A percentile compares a stretch with the other conserved stretches of the same genome.
These are phyloP conservation scores for Coccomyxa sp. DNA, from an alignment of 139 green algal genomes.

Conservation along the genomic window DNA sequence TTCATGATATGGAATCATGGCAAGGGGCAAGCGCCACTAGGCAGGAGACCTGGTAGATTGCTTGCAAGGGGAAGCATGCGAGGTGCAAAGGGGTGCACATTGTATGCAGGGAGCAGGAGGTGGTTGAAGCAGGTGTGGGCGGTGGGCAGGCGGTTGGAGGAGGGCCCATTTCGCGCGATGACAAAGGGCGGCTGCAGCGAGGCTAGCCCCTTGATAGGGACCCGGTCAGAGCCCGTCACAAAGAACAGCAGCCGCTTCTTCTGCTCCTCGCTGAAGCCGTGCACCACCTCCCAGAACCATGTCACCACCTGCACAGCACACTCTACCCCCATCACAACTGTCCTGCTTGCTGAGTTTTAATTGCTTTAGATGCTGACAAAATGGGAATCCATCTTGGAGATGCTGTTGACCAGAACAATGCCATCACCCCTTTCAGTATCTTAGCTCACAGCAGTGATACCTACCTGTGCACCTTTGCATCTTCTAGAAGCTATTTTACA, in stretches of 20 bases:
- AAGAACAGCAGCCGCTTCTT: conserved; percentile 57
- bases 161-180: conserved; percentile 30
- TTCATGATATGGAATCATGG: too few relatives aligned
- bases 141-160: conserved; percentile 66
- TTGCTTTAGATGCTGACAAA: too few relatives aligned
- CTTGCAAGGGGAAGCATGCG: too few relatives aligned
- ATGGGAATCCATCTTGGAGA: too few relatives aligned
- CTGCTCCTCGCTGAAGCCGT: conserved; percentile 5
- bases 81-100: not conserved
- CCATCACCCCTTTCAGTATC: too few relatives aligned
- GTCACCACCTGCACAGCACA: conserved; percentile 31
- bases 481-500: too few relatives aligned
- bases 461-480: too few relatives aligned
- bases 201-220: conserved; percentile 66
- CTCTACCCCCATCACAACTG: not conserved
- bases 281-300: conserved; percentile 76
- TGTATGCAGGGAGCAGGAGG: conserved; percentile 81
- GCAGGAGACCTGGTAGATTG: too few relatives aligned
- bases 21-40: too few relatives aligned
- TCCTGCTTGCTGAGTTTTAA: not conserved
- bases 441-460: too few relatives aligned
- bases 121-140: conserved; percentile 94
- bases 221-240: conserved; percentile 62
- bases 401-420: too few relatives aligned
- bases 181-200: conserved; percentile 53